Conservation (phyloP, 345 rosid species). For the Eucalyptus melliodora region DNA sequence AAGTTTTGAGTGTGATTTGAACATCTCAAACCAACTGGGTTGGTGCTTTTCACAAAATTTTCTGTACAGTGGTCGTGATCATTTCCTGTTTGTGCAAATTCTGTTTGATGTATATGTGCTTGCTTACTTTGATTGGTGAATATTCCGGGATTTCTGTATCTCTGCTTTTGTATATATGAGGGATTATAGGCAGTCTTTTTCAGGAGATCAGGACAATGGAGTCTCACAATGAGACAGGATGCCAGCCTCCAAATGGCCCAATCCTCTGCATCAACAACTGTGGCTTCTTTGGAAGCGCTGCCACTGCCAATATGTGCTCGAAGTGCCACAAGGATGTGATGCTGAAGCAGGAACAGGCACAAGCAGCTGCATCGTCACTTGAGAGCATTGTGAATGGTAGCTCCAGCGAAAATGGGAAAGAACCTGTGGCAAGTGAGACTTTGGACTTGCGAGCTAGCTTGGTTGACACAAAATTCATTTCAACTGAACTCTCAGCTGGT, state of each 20-base stretch:
- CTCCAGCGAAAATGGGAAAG: conserved; percentile 11
- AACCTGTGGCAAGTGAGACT: neutral
- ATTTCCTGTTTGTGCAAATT: neutral
- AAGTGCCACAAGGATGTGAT: conserved; percentile 44
- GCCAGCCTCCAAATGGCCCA: conserved; percentile 37
- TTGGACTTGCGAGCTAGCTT: conserved; percentile 5
- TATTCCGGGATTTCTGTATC: neutral
- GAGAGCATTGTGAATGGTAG: conserved; percentile 29
- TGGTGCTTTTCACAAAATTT: neutral
- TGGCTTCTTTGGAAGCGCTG: conserved; percentile 53
- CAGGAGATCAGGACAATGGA: conserved; percentile 23
- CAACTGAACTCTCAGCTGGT: neutral
- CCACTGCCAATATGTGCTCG: conserved; percentile 50
- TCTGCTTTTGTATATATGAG: neutral
- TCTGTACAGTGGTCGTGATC: neutral
- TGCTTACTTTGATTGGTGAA: neutral
- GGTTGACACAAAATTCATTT: conserved; percentile 2
- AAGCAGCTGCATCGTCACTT: conserved; percentile 26
- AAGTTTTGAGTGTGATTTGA: neutral
- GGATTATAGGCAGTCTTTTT: neutral
- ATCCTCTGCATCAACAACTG: conserved; percentile 38
- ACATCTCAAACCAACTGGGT: neutral
- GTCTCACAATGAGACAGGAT: conserved; percentile 42
- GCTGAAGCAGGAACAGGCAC: conserved; percentile 32
- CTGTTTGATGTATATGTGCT: neutral